Base-by-base conservation (phyloP, 352 stramenopile genomes). In the Globisporangium cylindrosporum region DNA sequence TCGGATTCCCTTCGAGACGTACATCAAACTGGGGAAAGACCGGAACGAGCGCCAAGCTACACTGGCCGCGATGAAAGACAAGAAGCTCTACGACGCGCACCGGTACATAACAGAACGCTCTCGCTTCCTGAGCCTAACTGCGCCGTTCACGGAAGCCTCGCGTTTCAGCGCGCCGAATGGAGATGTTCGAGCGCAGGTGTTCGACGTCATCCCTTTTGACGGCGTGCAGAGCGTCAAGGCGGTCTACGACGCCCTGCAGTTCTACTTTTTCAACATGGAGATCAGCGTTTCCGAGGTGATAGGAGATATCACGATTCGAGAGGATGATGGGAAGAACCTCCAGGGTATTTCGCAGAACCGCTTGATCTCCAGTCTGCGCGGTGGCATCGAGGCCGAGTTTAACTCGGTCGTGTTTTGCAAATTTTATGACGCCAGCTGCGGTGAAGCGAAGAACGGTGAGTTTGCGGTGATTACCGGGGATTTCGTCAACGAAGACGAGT, bases 231-330 rank as follows among this genome's bases (percentile, higher is more conserved):
- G 68, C 38, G 68, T 86, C 4, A 67, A 69, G 7, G 62, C 68
- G 1, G 78, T 84, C 38, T 83, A 79, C 51, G 78, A 86, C 15
- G 68, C 70, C 4, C 67, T 80, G 8, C 62, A 78, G 2, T 76
- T 76, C 49, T 73, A 79, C 46, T 71, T 74, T 24, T 66, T 69
- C 27, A 83, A 86, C 48, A 75, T 84, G 14, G 76, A 86, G 60
- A 83, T 86, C 74, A 74, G 64, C 61, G 76, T 83, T 59, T 82
- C 76, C 27, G 78, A 86, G 49, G 64, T 74, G 32, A 59, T 84
- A 32, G 76, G 74, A 18, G 80, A 72, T 55, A 79, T 84, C 29
- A 84, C 76, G 25, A 73, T 85, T 38, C 74, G 78, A n/a, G 76
- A 83, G 41, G 69, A 81, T 38, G 76, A 85, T 38, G 77, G 81